Base-by-base conservation (phyloP, 2,329 filamentous ascomycete genomes). In the Zelopaecilomyces penicillatus region DNA sequence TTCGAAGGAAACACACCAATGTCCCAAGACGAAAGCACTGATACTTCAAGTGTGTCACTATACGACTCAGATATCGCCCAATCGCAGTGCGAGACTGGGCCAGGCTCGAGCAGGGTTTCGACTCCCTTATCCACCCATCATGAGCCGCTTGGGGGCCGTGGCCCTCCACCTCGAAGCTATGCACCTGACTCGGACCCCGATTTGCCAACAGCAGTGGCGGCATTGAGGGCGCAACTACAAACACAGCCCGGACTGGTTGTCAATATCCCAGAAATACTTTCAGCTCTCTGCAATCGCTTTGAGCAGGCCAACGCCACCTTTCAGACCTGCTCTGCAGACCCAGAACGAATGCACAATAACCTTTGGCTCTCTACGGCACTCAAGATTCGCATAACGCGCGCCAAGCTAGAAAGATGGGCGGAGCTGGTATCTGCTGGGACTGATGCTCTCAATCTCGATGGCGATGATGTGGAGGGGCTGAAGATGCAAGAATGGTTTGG, bases 341-440 rank as follows among this genome's bases (percentile, higher is more conserved):
- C 55, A 0, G 65, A 57, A n/a, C 55, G 53, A 0, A 62, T 62
- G 43, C 65, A 71, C 8, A 67, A 68, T 42, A 73, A 71, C 39
- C 52, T 74, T 0, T 76, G 72, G 72, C 69, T 69, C 5, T 57
- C 75, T 49, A 69, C 67, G 0, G 67, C 71, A 0, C 63, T 67
- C 33, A 74, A 75, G 37, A 57, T 76, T 1, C 62, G 65, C 19
- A 67, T 75, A 31, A 69, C 68, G 1, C 65, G 65, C 5, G 58
- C 65, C 3, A 74, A 73, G 48, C 50, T 76, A 0, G 69, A 71
- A 41, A 61, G 65, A 11, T 75, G 69, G 67, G 64, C 69, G 0
- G 71, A 74, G 40, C 60, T 71, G 1, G 65, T 73, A 0, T 62
- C 68, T 0, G 62, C 61, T 2, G 63, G 68, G 2, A 62, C 57